phyloP scores from a whole-genome alignment of 208 protist species.

The Crithidia fasciculata region DNA sequence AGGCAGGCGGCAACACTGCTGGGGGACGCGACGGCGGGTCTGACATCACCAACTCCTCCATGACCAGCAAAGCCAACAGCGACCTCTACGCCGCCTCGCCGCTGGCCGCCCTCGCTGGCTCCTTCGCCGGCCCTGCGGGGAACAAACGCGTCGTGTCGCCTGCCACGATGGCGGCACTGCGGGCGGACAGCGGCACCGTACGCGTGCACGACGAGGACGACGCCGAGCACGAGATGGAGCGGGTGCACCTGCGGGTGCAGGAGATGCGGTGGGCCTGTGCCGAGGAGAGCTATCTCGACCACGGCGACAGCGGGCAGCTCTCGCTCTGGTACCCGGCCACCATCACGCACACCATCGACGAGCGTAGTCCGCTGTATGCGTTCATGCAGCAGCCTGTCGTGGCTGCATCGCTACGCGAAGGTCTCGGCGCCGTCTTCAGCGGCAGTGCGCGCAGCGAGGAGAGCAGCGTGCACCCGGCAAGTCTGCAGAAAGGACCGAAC shows the following conservation, averaged over 20 bases:
- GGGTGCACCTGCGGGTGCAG: conserved; percentile 62
- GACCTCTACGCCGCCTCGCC: conserved; percentile 8
- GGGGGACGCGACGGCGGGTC: neutral
- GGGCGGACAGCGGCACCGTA: neutral
- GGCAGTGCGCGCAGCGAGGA: conserved; percentile 15
- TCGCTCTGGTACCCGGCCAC: conserved; percentile 80
- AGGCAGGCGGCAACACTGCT: neutral
- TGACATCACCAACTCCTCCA: conserved; percentile 22
- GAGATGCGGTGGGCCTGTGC: conserved; percentile 82
- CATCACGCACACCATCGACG: conserved; percentile 78
- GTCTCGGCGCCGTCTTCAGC: neutral
- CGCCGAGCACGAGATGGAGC: conserved; percentile 32
- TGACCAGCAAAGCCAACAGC: conserved; percentile 21
- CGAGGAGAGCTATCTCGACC: conserved; percentile 63
- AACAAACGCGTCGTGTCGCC: neutral
- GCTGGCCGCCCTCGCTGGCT: neutral
- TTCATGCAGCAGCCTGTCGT: conserved; percentile 57
- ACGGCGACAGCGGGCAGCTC: conserved; percentile 50
- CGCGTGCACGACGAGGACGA: conserved; percentile 9
- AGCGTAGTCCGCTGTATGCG: conserved; percentile 72
- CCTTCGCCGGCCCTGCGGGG: neutral
- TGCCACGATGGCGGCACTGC: neutral
- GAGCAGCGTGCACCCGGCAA: conserved; percentile 17
- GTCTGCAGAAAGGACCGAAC: neutral
- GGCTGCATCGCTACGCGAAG: conserved; percentile 26